These are phyloP conservation scores for Naganishia vaughanmartiniae DNA, from an alignment of 768 basidiomycete species.

Conservation along the genomic window DNA sequence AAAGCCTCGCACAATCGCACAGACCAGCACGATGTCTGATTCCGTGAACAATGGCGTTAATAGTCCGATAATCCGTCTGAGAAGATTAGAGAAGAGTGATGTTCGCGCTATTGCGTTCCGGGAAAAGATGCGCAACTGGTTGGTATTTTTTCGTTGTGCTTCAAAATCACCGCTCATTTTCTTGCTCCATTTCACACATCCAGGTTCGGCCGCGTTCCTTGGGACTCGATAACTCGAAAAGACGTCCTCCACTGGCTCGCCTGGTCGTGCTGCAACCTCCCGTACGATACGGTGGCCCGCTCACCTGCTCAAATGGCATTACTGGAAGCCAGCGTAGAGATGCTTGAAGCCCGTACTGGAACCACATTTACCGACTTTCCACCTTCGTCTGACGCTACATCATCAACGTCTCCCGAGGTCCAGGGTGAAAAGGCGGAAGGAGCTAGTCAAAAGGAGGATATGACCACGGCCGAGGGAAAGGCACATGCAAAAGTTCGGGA, in stretches of 20 bases:
- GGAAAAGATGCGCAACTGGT: conserved; percentile 49
- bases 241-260: conserved; percentile 74
- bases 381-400: not conserved
- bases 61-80: conserved; percentile 23
- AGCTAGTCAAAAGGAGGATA: conserved; percentile 2
- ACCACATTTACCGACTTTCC: conserved; percentile 58
- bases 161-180: not conserved
- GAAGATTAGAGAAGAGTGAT: conserved; percentile 41
- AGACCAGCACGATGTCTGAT: not conserved
- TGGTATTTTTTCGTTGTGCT: conserved; percentile 26
- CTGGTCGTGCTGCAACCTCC: conserved; percentile 75
- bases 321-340: conserved; percentile 62
- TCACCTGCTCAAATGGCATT: conserved; percentile 57
- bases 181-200: not conserved
- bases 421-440: conserved; percentile 57
- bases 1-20: not conserved
- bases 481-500: not conserved
- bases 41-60: not conserved
- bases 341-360: conserved; percentile 72
- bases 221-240: conserved; percentile 65
- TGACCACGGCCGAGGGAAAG: not conserved
- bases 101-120: conserved; percentile 47
- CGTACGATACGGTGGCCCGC: conserved; percentile 59
- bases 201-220: conserved; percentile 74
- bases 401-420: not conserved